Evolutionary conservation across 208 protist species (phyloP).

Genomic region (Crithidia brevicula): DNA sequence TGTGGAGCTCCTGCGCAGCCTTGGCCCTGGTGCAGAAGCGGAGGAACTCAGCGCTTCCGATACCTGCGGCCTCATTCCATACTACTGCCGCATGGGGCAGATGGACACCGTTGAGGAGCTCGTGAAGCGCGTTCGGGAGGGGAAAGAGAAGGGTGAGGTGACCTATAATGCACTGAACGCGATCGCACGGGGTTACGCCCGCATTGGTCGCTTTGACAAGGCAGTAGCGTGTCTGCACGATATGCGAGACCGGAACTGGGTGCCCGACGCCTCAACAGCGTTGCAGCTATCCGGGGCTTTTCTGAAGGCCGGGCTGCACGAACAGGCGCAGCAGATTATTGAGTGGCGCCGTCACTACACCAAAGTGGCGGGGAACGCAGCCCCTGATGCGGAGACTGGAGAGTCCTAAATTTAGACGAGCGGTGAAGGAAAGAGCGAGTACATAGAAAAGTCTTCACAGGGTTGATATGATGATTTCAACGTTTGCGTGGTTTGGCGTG

Average conservation of each 20-base stretch:
- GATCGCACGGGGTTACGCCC: conserved; percentile 79
- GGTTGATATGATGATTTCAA: not conserved
- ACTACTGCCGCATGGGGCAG: conserved; percentile 78
- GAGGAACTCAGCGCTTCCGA: conserved; percentile 40
- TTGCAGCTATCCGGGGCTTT: conserved; percentile 80
- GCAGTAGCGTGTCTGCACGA: conserved; percentile 80
- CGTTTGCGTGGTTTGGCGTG: no score
- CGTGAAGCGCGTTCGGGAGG: conserved; percentile 33
- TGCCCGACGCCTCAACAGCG: conserved; percentile 80
- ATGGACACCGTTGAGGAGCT: conserved; percentile 81
- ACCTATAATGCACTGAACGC: conserved; percentile 81
- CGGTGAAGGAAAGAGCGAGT: not conserved
- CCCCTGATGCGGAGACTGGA: not conserved
- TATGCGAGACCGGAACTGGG: conserved; percentile 79
- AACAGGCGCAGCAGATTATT: conserved; percentile 87
- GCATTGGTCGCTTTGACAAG: conserved; percentile 83
- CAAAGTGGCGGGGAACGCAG: conserved; percentile 37
- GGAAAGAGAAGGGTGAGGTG: conserved; percentile 34
- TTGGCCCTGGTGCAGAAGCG: not conserved
- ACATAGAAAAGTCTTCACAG: no score
- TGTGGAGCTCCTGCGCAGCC: conserved; percentile 42
- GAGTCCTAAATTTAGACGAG: no score
- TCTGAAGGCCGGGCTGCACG: conserved; percentile 85
- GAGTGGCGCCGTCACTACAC: conserved; percentile 87
- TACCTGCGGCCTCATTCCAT: conserved; percentile 71